Conservation (phyloP, 1,284 basidiomycete genomes). For the Megacollybia platyphylla region DNA sequence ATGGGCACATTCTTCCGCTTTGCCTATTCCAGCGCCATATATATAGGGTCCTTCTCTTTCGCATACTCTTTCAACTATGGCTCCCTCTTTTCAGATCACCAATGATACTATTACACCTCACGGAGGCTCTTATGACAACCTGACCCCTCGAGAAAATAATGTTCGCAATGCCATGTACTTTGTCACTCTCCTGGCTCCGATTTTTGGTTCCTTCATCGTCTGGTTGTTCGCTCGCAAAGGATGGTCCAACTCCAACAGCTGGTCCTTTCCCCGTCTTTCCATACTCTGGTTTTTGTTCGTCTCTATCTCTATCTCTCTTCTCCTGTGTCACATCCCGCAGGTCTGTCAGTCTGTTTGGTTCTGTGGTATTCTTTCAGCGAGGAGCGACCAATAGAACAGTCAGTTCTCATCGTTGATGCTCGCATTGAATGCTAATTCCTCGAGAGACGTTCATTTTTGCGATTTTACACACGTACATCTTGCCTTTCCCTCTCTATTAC, state of each 20-base stretch:
- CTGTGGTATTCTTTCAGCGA: neutral
- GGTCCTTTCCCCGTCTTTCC: neutral
- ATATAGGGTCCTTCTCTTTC: too few relatives aligned
- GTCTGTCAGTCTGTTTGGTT: neutral
- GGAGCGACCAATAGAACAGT: neutral
- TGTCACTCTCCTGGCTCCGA: conserved; percentile 4
- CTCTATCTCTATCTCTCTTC: neutral
- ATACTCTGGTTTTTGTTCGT: neutral
- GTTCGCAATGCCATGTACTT: neutral
- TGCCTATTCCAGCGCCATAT: too few relatives aligned
- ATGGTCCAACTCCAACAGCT: neutral
- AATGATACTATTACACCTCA: neutral
- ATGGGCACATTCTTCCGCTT: too few relatives aligned
- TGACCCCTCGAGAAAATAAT: neutral
- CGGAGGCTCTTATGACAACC: neutral
- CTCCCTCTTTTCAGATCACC: neutral
- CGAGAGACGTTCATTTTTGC: neutral
- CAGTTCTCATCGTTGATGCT: neutral
- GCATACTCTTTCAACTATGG: neutral
- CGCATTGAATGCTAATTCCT: neutral
- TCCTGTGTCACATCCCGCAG: neutral
- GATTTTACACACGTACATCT: neutral
- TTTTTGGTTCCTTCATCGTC: conserved; percentile 20
- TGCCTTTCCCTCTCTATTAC: neutral
- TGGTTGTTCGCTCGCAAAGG: conserved; percentile 15